phyloP scores from a whole-genome alignment of 805 yeast genomes.

The Lachancea meyersii region DNA sequence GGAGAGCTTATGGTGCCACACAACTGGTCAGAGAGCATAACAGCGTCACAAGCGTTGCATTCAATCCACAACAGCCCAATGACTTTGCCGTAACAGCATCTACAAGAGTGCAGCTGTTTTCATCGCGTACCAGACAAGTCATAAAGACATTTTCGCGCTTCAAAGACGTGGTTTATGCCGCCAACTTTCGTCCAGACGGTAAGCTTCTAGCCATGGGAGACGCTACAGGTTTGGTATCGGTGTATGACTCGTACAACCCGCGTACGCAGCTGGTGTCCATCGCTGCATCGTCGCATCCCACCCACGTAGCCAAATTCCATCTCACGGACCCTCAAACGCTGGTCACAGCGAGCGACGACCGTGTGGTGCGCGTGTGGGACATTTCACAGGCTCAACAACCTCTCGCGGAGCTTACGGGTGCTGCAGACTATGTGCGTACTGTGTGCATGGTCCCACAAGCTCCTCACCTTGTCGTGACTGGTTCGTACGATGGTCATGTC shows the following conservation, averaged over 20 bases:
- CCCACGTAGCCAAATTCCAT: constrained; percentile 91
- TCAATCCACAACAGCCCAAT: constrained; percentile 79
- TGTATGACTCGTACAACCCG: constrained; percentile 78
- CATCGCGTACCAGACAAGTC: constrained; percentile 91
- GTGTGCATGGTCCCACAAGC: constrained; percentile 71
- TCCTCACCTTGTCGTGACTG: constrained; percentile 78
- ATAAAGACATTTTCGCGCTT: constrained; percentile 79
- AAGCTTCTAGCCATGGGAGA: constrained; percentile 89
- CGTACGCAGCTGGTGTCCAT: constrained; percentile 73
- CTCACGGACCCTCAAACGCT: constrained; percentile 55
- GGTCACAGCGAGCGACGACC: constrained; percentile 87
- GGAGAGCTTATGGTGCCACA: constrained; percentile 83
- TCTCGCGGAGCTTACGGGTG: constrained; percentile 59
- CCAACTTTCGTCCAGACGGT: constrained; percentile 89
- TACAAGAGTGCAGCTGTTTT: constrained; percentile 85
- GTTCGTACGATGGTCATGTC: constrained; percentile 86
- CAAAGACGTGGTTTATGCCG: constrained; percentile 86
- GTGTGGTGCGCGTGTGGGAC: constrained; percentile 82
- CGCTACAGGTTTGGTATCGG: constrained; percentile 87
- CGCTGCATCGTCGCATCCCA: constrained; percentile 78
- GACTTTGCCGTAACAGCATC: constrained; percentile 92
- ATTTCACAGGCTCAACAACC: constrained; percentile 75
- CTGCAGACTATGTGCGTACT: constrained; percentile 82
- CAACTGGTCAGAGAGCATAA: constrained; percentile 90
- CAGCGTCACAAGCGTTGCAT: constrained; percentile 80